Evolutionary conservation across 345 rosid species (phyloP), one percentile per base, ranked within the genome.

Genomic region (Gossypium anomalum): DNA sequence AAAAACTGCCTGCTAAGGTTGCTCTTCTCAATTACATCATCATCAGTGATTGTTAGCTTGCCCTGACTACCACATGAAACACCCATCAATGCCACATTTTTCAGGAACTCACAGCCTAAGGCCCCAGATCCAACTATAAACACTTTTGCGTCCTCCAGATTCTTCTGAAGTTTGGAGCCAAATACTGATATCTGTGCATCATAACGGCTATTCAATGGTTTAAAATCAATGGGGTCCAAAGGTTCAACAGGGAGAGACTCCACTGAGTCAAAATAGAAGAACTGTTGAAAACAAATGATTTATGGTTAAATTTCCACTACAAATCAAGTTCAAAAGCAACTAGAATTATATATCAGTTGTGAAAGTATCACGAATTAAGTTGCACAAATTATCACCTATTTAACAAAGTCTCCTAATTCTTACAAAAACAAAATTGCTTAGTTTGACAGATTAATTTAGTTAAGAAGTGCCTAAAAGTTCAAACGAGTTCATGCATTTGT

Each of bases 1-100:
- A 67, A 47, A 67, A 67, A 67, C 71, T 67, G 71, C 38, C 71
- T 67, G 41, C 71, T 67, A 6, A 67, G 56, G 71, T 67, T 67
- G 38, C 56, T 67, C 71, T 67, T 67, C n/a, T 67, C 71, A 67
- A 67, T 67, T 47, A 67, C 71, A 67, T 67, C 71, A 67, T 67
- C 71, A 47, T 67, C 71, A 0, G 71, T 67, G 71, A 67, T 47
- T 14, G 71, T 47, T 47, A 67, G 56, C 71, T 67, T 67, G 11
- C 71, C 55, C 34, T 67, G 71, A 22, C 55, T 47, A 23, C 56
- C 71, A 67, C 71, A 67, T 14, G 71, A 67, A 67, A 67, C 71
- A 45, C 71, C 71, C 71, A 67, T 67, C 53, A 67, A 7, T 45
- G 71, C 71, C 25, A 67, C 9, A 67, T 67, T 67, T 67, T 67